Evolutionary conservation across 1,284 basidiomycete genomes (phyloP), one percentile per base, ranked within the genome.

Genomic region (Irpex sp.): DNA sequence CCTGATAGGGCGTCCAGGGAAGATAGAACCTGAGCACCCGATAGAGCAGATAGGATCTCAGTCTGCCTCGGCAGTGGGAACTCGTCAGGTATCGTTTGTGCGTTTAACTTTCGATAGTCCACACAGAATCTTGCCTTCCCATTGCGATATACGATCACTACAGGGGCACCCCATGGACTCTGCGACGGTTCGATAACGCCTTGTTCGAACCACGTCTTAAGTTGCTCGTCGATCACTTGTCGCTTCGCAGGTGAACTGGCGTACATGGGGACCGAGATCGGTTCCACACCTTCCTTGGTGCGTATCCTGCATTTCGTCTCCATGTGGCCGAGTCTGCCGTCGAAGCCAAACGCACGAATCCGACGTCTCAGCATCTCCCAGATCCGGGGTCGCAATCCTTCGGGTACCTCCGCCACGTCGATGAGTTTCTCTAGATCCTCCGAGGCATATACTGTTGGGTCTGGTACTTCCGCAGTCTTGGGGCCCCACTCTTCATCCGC

Each of bases 1-100:
- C 78, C 75, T 0, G 77, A 67, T 4, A 78, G 64, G 0, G 77
- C 76, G 62, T 80, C 77, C 8, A 78, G 63, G 0, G 75, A 69
- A 1, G 74, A 71, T 3, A 79, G 64, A 6, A 69, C 72, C 60
- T 75, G 70, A 6, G 72, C 65, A 9, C 76, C 77, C 0, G 69
- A 66, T 0, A 79, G 63, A 0, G 72, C 64, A 42, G 71, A 69
- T 0, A 80, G 48, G 21, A 80, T 80, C 33, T 78, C 76, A 2
- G 67, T 63, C 58, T 78, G 75, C 23, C 71, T 58, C 1, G 78
- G 78, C 9, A 80, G 66, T 0, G 77, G 78, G 62, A 77, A 80
- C 62, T 79, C 74, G 62, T 80, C 77, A 0, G 74, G 69, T 0
- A 77, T 71, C 7, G 72, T 73, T 2, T 68, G 52, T 1, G 61